Evolutionary conservation across 106 monocot genomes (phyloP), one percentile per base, ranked within the genome.

Genomic region (Chionographis japonica): DNA sequence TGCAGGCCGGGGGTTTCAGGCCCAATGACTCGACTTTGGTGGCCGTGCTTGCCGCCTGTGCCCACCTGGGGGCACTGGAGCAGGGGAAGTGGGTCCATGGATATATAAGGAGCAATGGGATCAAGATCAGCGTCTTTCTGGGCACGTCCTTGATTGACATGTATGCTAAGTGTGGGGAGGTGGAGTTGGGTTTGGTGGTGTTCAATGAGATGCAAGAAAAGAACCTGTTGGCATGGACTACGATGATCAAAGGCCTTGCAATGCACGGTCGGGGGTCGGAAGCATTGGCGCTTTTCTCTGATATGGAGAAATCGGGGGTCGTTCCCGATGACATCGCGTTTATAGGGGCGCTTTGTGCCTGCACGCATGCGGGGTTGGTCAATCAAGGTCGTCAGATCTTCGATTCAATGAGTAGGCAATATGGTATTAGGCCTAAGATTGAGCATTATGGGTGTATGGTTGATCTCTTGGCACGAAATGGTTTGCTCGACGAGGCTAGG

Each of bases 381-480:
- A 75, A 78, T 6, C 54, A 67, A 38, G 88, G 84, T 4, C 62
- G 65, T 13, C 42, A 63, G 49, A 65, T 75, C 36, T 84, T 84
- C 60, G 17, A 63, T 39, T 74, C 72, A 2, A 88, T 88, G 88
- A 60, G 42, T 14, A 53, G 17, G 16, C 27, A 13, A 6, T 79
- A 88, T 67, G 70, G 64, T 13, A 67, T 88, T 37, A 61, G 40
- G 49, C 81, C 84, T 2, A 79, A 88, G 68, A 68, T 81, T 12
- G 88, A 85, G 76, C 88, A 89, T 60, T 81, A 82, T 54, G 88
- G 88, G n/a, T 89, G 88, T 58, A 79, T 89, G 88, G 81, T 89
- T 17, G 84, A 89, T 42, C 69, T 82, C 15, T 68, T 85, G 55
- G 69, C 78, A 27, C 65, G 81, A 12, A 79, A 79, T 15, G 88